phyloP scores from a whole-genome alignment of 257 asterid genomes.

The Coffea canephora region DNA sequence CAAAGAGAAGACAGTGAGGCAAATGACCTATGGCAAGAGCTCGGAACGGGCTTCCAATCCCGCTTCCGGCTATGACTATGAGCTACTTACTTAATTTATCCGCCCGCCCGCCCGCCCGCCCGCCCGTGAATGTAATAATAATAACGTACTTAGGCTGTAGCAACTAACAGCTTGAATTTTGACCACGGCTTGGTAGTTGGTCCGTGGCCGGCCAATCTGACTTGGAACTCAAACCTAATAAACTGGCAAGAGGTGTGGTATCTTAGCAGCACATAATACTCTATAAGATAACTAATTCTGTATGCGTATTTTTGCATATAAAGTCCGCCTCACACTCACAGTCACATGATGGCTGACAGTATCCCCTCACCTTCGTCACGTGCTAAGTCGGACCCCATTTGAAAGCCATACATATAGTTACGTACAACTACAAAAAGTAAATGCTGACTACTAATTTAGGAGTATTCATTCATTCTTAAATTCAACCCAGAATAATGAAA shows the following conservation, averaged over 20 bases:
- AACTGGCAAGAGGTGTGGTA: neutral
- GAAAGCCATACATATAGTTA: neutral
- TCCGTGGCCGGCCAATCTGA: neutral
- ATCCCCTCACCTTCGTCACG: constrained; percentile 69
- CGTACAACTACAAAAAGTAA: neutral
- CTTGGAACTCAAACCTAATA: neutral
- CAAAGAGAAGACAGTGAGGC: constrained; percentile 25
- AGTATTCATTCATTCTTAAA: neutral
- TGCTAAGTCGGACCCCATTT: constrained; percentile 63
- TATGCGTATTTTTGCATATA: too few species aligned
- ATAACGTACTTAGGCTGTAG: too few species aligned
- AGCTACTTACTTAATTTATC: too few species aligned
- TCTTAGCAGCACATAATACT: neutral
- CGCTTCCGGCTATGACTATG: constrained; percentile 32
- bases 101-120: too few species aligned
- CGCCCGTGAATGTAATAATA: too few species aligned
- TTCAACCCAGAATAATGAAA: neutral
- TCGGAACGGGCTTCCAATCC: constrained; percentile 22
- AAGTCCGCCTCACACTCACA: too few species aligned
- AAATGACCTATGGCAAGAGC: neutral
- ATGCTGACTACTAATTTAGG: too few species aligned
- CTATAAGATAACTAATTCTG: too few species aligned
- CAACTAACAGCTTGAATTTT: neutral
- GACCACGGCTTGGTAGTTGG: constrained; percentile 2
- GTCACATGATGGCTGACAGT: constrained; percentile 79